These are phyloP conservation scores for Casaregolazyma lundiana DNA, from an alignment of 1,139 yeast species.

Conservation along the genomic window DNA sequence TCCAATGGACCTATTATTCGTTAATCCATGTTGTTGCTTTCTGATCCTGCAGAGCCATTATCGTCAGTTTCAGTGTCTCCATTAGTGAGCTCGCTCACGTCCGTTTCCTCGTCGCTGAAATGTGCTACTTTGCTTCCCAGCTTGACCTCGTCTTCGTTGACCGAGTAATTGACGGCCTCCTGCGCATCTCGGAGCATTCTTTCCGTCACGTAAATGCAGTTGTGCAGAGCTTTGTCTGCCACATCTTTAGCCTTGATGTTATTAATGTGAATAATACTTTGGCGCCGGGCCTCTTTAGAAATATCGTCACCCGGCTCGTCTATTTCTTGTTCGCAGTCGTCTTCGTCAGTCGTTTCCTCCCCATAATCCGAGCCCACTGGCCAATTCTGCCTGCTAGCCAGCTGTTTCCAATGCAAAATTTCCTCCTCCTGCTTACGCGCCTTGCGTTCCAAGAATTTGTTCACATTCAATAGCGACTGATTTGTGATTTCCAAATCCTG, in stretches of 20 bases:
- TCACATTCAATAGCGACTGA: conserved; percentile 26
- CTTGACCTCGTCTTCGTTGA: conserved; percentile 21
- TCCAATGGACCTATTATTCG: too few relatives aligned
- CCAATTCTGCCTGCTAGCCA: conserved; percentile 1
- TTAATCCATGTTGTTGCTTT: too few relatives aligned
- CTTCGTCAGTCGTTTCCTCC: conserved; percentile 6
- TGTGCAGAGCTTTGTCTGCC: conserved; percentile 20
- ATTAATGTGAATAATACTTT: conserved; percentile 23
- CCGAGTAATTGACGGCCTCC: conserved; percentile 20
- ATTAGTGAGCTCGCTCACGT: neutral
- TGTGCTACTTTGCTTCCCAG: conserved; percentile 13
- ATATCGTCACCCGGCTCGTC: neutral
- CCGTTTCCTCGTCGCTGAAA: conserved; percentile 9
- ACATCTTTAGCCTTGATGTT: conserved; percentile 23
- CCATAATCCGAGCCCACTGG: neutral
- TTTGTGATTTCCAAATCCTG: conserved; percentile 31
- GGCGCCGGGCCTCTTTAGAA: conserved; percentile 14
- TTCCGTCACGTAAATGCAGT: conserved; percentile 23
- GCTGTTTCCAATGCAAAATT: conserved; percentile 16
- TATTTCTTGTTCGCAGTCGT: conserved; percentile 12
- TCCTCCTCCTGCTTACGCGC: conserved; percentile 22
- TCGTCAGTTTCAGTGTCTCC: conserved; percentile 7
- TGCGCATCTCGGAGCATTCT: conserved; percentile 22
- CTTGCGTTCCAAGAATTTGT: conserved; percentile 27
- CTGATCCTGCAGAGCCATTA: neutral